Evolutionary conservation across 805 yeast species (phyloP), one percentile per base, ranked within the genome.

Genomic region (Saccharomycopsis oosterbeekiorum): DNA sequence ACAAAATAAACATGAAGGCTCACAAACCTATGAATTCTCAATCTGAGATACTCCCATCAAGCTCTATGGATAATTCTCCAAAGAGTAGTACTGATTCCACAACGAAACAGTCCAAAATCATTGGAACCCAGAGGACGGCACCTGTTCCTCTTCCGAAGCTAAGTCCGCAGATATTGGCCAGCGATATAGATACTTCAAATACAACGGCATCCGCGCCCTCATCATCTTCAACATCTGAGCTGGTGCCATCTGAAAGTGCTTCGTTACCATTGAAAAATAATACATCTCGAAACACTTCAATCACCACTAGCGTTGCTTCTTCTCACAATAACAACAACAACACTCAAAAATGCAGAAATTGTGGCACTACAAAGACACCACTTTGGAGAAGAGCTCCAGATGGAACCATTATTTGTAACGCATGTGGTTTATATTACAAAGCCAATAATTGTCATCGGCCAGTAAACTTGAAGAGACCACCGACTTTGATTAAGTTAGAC

Each of bases 381-480:
- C 69, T 82, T 15, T 82, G 86, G 86, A 73, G 86, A 67, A 70
- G 85, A 60, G 79, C 84, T 2, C 80, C 82, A 0, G 83, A 81
- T 64, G 83, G 85, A 2, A 76, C 81, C 0, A 71, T 81, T 41
- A 78, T 80, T 12, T 82, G 86, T 69, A 82, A 82, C 68, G 86
- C 86, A 3, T 82, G 86, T 68, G 85, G 86, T 0, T 74, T 82
- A 21, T 82, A 82, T 66, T 77, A 76, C 56, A 76, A 80, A 56
- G 81, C 84, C 39, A 82, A 78, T 65, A 73, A 76, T 63, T 75
- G 77, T 53, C 78, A 76, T 61, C 67, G 81, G 43, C 81, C 81
- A 19, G 65, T 64, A 39, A 64, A 63, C 53, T 57, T 57, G 42
- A 61, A 60, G 37, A 64, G 60, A 41, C 67, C 68, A 42, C 58